phyloP scores from a whole-genome alignment of 2,329 filamentous ascomycete genomes.

The Sporothrix brunneoviolacea region DNA sequence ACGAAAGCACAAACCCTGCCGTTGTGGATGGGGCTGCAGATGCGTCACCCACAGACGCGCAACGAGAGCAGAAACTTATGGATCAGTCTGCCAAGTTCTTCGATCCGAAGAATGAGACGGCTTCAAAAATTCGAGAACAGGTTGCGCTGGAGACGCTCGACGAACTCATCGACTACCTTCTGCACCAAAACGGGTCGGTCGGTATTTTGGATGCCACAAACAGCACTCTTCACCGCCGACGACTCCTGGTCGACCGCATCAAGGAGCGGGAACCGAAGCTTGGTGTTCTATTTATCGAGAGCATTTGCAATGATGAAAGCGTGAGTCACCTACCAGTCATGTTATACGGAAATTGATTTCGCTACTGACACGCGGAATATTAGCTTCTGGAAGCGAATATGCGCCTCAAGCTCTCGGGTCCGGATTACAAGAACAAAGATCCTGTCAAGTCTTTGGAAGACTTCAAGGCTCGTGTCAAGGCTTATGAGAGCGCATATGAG shows the following conservation, averaged over 20 bases:
- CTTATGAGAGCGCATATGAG: constrained; percentile 92
- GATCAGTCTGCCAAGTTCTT: constrained; percentile 94
- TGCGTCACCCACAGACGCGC: not conserved
- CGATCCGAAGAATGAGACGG: constrained; percentile 78
- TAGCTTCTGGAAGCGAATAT: constrained; percentile 87
- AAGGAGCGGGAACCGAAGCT: constrained; percentile 76
- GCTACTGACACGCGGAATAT: not conserved
- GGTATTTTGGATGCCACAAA: constrained; percentile 97
- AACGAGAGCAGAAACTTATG: constrained; percentile 41
- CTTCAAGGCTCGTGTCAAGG: constrained; percentile 85
- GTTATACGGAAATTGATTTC: not conserved
- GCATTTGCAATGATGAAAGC: constrained; percentile 76
- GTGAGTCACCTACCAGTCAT: constrained; percentile 28
- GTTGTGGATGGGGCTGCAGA: too few species aligned
- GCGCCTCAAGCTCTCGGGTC: constrained; percentile 90
- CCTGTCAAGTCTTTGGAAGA: constrained; percentile 76
- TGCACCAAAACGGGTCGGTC: constrained; percentile 75
- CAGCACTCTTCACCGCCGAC: constrained; percentile 80
- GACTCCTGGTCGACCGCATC: constrained; percentile 77
- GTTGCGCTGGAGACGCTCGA: constrained; percentile 89
- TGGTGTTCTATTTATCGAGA: constrained; percentile 92
- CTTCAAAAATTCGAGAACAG: constrained; percentile 78
- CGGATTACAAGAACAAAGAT: constrained; percentile 93
- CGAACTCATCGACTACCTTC: constrained; percentile 83
- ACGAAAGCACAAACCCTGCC: too few species aligned